Evolutionary conservation across 2,329 filamentous ascomycete species (phyloP).

Genomic region (Ophiocordyceps australis): DNA sequence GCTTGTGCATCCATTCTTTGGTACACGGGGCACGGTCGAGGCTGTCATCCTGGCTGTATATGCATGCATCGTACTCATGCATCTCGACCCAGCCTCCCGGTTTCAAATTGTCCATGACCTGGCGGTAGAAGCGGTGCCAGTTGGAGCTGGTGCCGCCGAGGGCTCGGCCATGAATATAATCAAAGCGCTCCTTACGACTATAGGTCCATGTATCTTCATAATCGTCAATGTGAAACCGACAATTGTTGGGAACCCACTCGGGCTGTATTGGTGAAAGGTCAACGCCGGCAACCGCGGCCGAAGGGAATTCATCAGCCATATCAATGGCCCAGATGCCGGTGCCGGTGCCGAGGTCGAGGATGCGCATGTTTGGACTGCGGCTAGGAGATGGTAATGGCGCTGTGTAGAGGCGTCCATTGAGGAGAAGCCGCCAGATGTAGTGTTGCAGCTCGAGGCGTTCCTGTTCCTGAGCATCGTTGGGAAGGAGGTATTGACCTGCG

Average conservation of each 20-base stretch:
- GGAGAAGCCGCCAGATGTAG: conserved; percentile 28
- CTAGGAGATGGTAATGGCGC: conserved; percentile 18
- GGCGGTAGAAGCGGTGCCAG: conserved; percentile 13
- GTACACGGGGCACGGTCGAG: conserved; percentile 17
- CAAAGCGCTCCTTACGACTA: conserved; percentile 16
- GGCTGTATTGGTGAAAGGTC: conserved; percentile 43
- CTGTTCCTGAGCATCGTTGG: conserved; percentile 34
- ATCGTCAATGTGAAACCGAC: conserved; percentile 48
- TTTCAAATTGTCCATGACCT: conserved; percentile 11
- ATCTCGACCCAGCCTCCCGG: conserved; percentile 18
- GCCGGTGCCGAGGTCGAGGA: conserved; percentile 41
- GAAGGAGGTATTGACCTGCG: conserved; percentile 22
- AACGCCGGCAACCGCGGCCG: conserved; percentile 21
- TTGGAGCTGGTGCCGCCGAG: conserved; percentile 14
- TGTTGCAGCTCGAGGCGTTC: conserved; percentile 36
- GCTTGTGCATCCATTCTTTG: conserved; percentile 17
- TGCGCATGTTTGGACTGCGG: conserved; percentile 11
- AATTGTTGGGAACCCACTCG: conserved; percentile 38
- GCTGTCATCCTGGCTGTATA: conserved; percentile 19
- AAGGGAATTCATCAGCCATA: conserved; percentile 27
- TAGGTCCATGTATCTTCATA: conserved; percentile 31
- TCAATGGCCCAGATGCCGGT: conserved; percentile 44
- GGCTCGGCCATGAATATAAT: conserved; percentile 15
- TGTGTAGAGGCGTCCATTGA: conserved; percentile 23
- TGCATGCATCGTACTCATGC: conserved; percentile 19